phyloP scores from a whole-genome alignment of 2,329 filamentous ascomycete genomes.

The Sporothrix pseudoabietina region DNA sequence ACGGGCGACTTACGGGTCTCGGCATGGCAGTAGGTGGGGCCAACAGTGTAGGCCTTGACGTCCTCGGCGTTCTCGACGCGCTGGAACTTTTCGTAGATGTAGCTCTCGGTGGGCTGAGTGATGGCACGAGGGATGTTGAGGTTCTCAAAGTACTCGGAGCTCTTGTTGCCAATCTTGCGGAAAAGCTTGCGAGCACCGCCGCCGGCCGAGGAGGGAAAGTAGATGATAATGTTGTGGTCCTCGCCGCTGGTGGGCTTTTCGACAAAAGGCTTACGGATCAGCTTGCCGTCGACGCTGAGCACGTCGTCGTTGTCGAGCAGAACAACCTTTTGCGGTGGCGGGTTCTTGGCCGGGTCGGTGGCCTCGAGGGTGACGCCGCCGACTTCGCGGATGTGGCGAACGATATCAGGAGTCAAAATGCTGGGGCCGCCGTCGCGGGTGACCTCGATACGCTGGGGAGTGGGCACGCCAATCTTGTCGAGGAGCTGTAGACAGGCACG shows the following conservation, averaged over 20 bases:
- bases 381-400: slow-evolving; percentile 75
- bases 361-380: slow-evolving; percentile 77
- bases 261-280: slow-evolving; percentile 90
- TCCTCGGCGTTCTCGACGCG: slow-evolving; percentile 96
- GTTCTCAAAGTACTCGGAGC: slow-evolving; percentile 85
- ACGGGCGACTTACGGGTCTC: slow-evolving; percentile 97
- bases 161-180: slow-evolving; percentile 98
- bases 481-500: slow-evolving; percentile 85
- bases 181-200: slow-evolving; percentile 91
- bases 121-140: slow-evolving; percentile 78
- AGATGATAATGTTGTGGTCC: slow-evolving; percentile 98
- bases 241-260: slow-evolving; percentile 98
- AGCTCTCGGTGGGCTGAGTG: slow-evolving; percentile 78
- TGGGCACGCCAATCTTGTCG: slow-evolving; percentile 86
- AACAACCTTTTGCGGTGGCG: slow-evolving; percentile 68
- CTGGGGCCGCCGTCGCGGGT: slow-evolving; percentile 88
- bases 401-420: slow-evolving; percentile 76
- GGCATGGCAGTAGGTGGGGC: slow-evolving; percentile 88
- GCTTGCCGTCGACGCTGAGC: slow-evolving; percentile 79
- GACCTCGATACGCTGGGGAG: slow-evolving; percentile 84
- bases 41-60: slow-evolving; percentile 97
- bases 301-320: slow-evolving; percentile 89
- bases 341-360: slow-evolving; percentile 59
- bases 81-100: slow-evolving; percentile 96
- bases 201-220: slow-evolving; percentile 83